Base-by-base conservation (phyloP, 148 eudicot genomes). In the Rhododendron ferrugineum region DNA sequence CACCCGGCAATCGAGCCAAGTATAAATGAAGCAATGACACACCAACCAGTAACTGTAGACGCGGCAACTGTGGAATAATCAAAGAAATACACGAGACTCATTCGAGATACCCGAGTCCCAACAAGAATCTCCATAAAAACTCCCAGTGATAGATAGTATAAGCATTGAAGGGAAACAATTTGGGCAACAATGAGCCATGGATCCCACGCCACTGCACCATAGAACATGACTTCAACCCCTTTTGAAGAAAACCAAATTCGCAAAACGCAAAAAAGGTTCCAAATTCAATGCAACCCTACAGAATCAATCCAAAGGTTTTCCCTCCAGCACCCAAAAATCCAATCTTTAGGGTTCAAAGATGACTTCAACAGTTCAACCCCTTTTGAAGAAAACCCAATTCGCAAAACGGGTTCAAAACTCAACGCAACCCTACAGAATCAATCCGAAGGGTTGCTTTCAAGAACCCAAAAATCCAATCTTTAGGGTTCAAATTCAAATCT, bases 131-230 rank as follows among this genome's bases (percentile, higher is more conserved):
- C 87, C 84, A 94, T 81, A 81, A 92, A 89, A 46, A 93, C 68
- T 3, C 99, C 99, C 1, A 95, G 90, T 1, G 94, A 90, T 9
- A 94, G 84, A 89, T 97, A 97, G 86, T 94, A 95, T 36, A 93
- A 85, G 86, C 98, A 97, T 82, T 97, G 99, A 58, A 95, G 87
- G 86, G 98, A 93, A 82, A 91, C 99, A 79, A 97, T 97, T 88
- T 97, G 98, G 66, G 98, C 98, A 78, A 97, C 96, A 78, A 97
- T 97, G 16, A 95, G 89, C 98, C 98, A 95, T 82, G 99, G 99
- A 90, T 97, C 99, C 98, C 98, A 97, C 82, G 90, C 95, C 87
- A 91, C 94, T 50, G 98, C 84, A 44, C 98, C 99, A 95, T 93
- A 97, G 94, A 97, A 97, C 99, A 97, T 97, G 91, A 84, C 94